Conservation (phyloP, 306 rosid species). For the Medicago ruthenica region DNA sequence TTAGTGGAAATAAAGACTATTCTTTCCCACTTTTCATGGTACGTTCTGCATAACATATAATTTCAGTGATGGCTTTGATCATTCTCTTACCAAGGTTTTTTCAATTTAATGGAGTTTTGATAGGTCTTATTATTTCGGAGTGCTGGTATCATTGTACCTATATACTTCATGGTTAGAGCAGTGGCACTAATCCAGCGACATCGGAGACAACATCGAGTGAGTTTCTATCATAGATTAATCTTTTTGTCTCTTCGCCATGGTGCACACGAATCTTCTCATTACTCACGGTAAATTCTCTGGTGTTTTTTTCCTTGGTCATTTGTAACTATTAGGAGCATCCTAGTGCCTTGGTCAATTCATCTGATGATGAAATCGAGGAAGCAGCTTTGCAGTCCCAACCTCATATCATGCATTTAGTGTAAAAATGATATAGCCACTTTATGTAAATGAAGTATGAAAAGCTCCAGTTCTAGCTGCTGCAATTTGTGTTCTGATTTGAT, state of each 20-base stretch:
- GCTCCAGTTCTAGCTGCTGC: slow-evolving; percentile 35
- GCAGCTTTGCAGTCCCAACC: slow-evolving; percentile 54
- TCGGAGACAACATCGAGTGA: slow-evolving; percentile 63
- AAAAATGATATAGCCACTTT: slow-evolving; percentile 31
- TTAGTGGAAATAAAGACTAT: slow-evolving; percentile 56
- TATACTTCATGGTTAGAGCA: slow-evolving; percentile 68
- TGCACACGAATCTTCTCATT: slow-evolving; percentile 3
- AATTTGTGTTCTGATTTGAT: slow-evolving; percentile 34
- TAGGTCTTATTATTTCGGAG: slow-evolving; percentile 71
- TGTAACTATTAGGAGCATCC: slow-evolving; percentile 57
- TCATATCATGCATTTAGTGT: slow-evolving; percentile 58
- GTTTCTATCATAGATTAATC: slow-evolving; percentile 26
- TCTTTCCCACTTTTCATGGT: slow-evolving; percentile 75
- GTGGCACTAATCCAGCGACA: slow-evolving; percentile 64
- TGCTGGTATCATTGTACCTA: slow-evolving; percentile 68
- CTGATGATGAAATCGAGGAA: slow-evolving; percentile 59
- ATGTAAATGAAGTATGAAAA: slow-evolving; percentile 25
- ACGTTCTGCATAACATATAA: slow-evolving; percentile 42
- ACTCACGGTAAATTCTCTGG: slow-evolving; percentile 19
- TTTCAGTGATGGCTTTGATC: slow-evolving; percentile 15
- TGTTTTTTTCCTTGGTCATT: slow-evolving; percentile 27
- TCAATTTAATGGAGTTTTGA: slow-evolving; percentile 40
- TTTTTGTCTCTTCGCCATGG: slow-evolving; percentile 2
- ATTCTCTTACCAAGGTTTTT: slow-evolving; percentile 27
- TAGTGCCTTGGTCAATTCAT: slow-evolving; percentile 49